Base-by-base conservation (phyloP, 2,329 filamentous ascomycete species). In the Hysterium pulicare region DNA sequence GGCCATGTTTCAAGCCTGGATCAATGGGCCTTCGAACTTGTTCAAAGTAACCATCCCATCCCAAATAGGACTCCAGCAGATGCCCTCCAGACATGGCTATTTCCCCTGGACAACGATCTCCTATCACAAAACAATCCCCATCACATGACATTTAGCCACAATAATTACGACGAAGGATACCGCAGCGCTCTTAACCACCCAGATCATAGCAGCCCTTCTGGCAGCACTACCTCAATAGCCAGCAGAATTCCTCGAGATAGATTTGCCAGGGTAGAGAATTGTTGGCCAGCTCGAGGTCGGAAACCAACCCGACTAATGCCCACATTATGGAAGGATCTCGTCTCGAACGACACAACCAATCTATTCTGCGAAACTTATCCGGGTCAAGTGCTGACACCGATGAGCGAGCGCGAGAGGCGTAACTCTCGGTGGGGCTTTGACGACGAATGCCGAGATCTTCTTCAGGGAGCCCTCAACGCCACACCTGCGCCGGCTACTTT, bases 401-500 rank as follows among this genome's bases (percentile, higher is more conserved):
- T 57, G 26, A 58, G 55, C 30, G 55, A 59, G 47, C 47, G 54
- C 9, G 59, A 64, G 38, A 50, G 55, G 31, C 53, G 52, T 22
- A 65, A 58, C 19, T 64, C 62, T 22, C 52, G 64, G 33, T 68
- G 66, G 66, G 60, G 62, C 1, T 45, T 68, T 6, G 58, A 65
- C 20, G 55, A 65, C 17, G 55, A 61, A 22, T 68, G 70, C 16
- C 56, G 72, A 32, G 66, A 70, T 36, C 67, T 69, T 35, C 59
- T 74, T 36, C 53, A 70, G 38, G 49, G 51, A 16, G 46, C 55
- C 26, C 38, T 62, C 33, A 58, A 55, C 40, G 51, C 53, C 7
- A 51, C 58, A 4, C 48, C 55, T 24, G 45, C 51, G 9, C 53
- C 49, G 17, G 42, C 34, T n/a, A 53, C 43, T 4, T 34, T 50